Conservation (phyloP, 2,329 filamentous ascomycete genomes). For the Akanthomyces uredinophilus region DNA sequence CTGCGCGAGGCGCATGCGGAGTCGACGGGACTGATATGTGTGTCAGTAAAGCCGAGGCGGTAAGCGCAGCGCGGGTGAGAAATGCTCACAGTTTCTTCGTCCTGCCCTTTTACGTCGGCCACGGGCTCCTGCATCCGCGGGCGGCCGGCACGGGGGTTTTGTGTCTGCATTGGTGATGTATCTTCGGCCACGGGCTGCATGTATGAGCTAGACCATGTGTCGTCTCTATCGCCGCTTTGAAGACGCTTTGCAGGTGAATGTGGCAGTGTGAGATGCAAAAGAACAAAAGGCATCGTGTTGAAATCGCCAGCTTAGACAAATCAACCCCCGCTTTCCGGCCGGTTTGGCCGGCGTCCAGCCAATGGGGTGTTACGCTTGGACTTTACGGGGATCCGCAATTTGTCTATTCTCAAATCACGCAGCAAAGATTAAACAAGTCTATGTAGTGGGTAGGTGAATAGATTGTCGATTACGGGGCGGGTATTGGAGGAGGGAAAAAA, state of each 20-base stretch:
- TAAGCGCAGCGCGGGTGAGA: neutral
- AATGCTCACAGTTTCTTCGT: conserved; percentile 10
- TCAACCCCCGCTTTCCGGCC: conserved; percentile 8
- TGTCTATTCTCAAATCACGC: conserved; percentile 3
- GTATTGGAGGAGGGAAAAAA: neutral
- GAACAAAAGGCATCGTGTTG: neutral
- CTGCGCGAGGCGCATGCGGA: conserved; percentile 12
- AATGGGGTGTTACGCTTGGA: conserved; percentile 11
- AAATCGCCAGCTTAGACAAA: neutral
- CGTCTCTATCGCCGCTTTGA: neutral
- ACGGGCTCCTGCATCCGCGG: conserved; percentile 4
- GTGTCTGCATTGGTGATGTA: neutral
- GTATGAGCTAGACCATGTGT: neutral
- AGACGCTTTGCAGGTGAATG: neutral
- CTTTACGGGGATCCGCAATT: conserved; percentile 3
- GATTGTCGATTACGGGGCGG: neutral
- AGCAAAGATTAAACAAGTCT: neutral
- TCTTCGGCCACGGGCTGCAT: neutral
- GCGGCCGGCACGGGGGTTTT: conserved; percentile 10
- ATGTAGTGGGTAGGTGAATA: no score
- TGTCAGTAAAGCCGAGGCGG: neutral
- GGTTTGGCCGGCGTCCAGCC: neutral
- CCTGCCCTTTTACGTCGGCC: neutral
- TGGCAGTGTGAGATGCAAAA: neutral
- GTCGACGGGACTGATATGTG: neutral